Conservation (phyloP, 495 filamentous ascomycete genomes). For the Lasiosphaeria ovina region DNA sequence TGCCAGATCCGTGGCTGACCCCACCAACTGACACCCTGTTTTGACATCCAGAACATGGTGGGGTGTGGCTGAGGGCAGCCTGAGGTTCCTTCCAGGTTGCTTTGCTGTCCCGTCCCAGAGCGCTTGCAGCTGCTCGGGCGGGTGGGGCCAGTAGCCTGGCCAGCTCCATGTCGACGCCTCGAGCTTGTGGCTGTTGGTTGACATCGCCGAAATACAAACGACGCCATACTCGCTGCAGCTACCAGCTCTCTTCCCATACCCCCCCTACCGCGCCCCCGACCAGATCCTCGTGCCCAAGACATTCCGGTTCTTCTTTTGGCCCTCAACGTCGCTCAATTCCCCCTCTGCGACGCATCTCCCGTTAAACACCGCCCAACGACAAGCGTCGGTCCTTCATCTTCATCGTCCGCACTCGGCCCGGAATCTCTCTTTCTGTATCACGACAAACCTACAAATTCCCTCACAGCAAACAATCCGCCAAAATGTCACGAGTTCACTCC, state of each 20-base stretch:
- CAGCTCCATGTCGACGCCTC: conserved; percentile 13
- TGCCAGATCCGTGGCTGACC: no score
- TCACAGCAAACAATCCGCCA: conserved; percentile 35
- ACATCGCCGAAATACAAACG: conserved; percentile 12
- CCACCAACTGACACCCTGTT: no score
- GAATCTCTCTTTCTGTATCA: not conserved
- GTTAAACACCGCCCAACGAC: not conserved
- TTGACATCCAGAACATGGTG: not conserved
- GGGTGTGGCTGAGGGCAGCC: not conserved
- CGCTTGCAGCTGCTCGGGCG: not conserved
- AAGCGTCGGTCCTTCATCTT: not conserved
- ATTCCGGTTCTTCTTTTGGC: not conserved
- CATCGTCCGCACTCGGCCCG: not conserved
- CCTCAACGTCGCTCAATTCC: not conserved
- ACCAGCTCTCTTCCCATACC: not conserved
- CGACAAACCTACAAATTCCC: conserved; percentile 20
- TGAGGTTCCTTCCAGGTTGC: not conserved
- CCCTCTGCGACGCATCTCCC: not conserved
- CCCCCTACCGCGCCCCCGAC: not conserved
- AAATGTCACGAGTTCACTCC: conserved; percentile 88
- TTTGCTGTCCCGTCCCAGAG: not conserved
- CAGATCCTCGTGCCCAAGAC: not conserved
- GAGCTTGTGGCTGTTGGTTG: conserved; percentile 21
- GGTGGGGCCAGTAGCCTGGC: conserved; percentile 3
- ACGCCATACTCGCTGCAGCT: not conserved